Evolutionary conservation across 75 land plant species (phyloP).

Genomic region (Pseudotsuga menziesii): DNA sequence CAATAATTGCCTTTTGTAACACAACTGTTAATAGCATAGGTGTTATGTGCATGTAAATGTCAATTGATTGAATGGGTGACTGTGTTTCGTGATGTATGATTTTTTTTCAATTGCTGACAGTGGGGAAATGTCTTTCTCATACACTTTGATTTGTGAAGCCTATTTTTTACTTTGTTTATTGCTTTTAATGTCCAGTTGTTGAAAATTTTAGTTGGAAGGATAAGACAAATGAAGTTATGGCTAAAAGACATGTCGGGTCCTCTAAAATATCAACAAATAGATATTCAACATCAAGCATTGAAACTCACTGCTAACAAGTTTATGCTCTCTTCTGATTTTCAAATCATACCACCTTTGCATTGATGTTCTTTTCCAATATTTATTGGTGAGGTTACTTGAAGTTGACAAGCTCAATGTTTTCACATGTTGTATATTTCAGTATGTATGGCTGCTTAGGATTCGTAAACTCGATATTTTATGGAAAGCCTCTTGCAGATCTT

Average conservation of each 20-base stretch:
- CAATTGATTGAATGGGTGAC: background rate
- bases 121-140: background rate
- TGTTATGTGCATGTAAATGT: background rate
- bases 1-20: background rate
- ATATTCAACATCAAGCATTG: slow-evolving; percentile 93
- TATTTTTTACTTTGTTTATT: background rate
- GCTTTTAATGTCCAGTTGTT: slow-evolving; percentile 47
- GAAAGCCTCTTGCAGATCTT: too few species aligned
- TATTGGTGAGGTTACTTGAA: too few species aligned
- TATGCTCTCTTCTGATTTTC: background rate
- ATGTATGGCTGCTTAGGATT: too few species aligned
- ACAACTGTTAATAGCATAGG: background rate
- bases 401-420: too few species aligned
- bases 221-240: slow-evolving; percentile 73
- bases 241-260: slow-evolving; percentile 66
- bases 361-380: background rate
- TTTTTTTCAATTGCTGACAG: background rate
- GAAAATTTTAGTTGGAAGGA: slow-evolving; percentile 78
- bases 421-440: too few species aligned
- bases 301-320: slow-evolving; percentile 99
- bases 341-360: background rate
- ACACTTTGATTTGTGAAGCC: background rate
- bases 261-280: slow-evolving; percentile 77
- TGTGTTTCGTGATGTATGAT: background rate
- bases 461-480: too few species aligned